These are phyloP conservation scores for Trichoderma koningii DNA, from an alignment of 2,329 filamentous ascomycete genomes.

Conservation along the genomic window DNA sequence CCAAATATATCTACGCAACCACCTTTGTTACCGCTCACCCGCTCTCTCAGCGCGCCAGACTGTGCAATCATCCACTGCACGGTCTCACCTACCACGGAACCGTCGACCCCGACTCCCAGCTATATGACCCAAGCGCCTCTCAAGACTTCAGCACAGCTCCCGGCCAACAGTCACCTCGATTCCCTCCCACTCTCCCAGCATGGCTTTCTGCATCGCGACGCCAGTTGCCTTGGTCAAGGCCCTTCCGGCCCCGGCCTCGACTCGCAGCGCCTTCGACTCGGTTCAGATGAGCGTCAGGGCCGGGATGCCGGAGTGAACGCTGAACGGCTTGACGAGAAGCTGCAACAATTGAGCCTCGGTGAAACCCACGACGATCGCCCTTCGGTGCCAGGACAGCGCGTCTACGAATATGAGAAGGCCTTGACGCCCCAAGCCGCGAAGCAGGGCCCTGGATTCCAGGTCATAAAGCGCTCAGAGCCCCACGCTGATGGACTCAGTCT, in stretches of 20 bases:
- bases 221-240: slow-evolving; percentile 42
- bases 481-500: slow-evolving; percentile 48
- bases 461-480: slow-evolving; percentile 51
- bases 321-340: slow-evolving; percentile 51
- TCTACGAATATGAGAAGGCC: slow-evolving; percentile 64
- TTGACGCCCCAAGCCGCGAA: slow-evolving; percentile 50
- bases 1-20: slow-evolving; percentile 26
- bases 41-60: slow-evolving; percentile 39
- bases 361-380: slow-evolving; percentile 36
- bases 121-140: slow-evolving; percentile 66
- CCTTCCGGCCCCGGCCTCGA: slow-evolving; percentile 39
- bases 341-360: slow-evolving; percentile 54
- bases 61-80: slow-evolving; percentile 57
- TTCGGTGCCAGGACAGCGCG: slow-evolving; percentile 52
- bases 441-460: slow-evolving; percentile 57
- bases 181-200: slow-evolving; percentile 51
- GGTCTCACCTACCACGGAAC: slow-evolving; percentile 45
- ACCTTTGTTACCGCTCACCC: background rate
- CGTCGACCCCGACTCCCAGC: slow-evolving; percentile 45
- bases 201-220: slow-evolving; percentile 55
- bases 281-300: slow-evolving; percentile 18
- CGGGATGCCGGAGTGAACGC: slow-evolving; percentile 40
- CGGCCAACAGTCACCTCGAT: slow-evolving; percentile 41
- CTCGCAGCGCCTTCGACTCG: slow-evolving; percentile 42
- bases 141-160: slow-evolving; percentile 49